phyloP scores from a whole-genome alignment of 2,329 filamentous ascomycete species.

The Fusarium buxicola region DNA sequence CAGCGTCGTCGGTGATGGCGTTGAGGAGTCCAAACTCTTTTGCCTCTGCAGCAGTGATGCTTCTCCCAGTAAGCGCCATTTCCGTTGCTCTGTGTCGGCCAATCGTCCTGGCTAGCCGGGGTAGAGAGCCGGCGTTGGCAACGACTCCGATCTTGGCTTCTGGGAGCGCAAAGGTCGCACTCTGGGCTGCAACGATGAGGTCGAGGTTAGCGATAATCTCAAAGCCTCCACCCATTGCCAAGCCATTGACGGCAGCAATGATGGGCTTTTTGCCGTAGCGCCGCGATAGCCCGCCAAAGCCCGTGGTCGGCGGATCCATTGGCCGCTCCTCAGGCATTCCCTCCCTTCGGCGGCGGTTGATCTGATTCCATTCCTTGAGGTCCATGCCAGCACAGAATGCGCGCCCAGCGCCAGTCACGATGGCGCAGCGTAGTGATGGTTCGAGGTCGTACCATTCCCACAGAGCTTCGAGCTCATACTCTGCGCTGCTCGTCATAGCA shows the following conservation, averaged over 20 bases:
- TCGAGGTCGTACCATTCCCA: slow-evolving; percentile 74
- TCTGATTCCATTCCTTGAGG: slow-evolving; percentile 58
- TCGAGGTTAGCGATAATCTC: slow-evolving; percentile 82
- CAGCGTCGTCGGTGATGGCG: slow-evolving; percentile 60
- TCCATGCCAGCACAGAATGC: slow-evolving; percentile 78
- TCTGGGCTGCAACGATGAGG: slow-evolving; percentile 70
- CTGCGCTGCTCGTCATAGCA: slow-evolving; percentile 41
- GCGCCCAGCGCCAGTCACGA: slow-evolving; percentile 71
- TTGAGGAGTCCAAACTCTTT: slow-evolving; percentile 75
- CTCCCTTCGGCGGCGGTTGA: slow-evolving; percentile 38
- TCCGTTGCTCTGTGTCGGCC: slow-evolving; percentile 75
- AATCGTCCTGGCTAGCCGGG: slow-evolving; percentile 73
- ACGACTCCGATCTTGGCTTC: slow-evolving; percentile 79
- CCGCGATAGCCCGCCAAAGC: slow-evolving; percentile 75
- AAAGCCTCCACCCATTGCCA: slow-evolving; percentile 80
- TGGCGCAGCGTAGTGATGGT: slow-evolving; percentile 68
- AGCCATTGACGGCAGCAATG: slow-evolving; percentile 80
- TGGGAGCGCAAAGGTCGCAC: slow-evolving; percentile 74
- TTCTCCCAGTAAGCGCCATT: slow-evolving; percentile 72
- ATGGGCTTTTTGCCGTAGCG: slow-evolving; percentile 78
- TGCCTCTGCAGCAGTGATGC: slow-evolving; percentile 68
- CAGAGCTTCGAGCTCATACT: slow-evolving; percentile 55
- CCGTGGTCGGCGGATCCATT: slow-evolving; percentile 50
- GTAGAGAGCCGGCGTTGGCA: slow-evolving; percentile 76
- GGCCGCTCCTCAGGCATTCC: slow-evolving; percentile 39